phyloP scores from a whole-genome alignment of 78 protist species.

The Dictyostelium firmibasis region DNA sequence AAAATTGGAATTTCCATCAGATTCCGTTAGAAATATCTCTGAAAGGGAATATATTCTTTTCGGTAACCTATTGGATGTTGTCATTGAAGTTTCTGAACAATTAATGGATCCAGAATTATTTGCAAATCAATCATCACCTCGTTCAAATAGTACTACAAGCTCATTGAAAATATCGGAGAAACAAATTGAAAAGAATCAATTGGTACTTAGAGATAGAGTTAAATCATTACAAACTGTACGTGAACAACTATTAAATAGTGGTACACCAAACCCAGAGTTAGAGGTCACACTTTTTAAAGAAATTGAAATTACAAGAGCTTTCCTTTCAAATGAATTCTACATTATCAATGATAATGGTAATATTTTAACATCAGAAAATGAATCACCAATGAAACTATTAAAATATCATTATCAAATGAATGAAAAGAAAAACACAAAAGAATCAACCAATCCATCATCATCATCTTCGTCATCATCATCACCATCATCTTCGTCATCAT shows the following conservation, averaged over 20 bases:
- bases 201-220: not conserved
- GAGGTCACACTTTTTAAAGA: not conserved
- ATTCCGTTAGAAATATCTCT: not conserved
- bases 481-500: not conserved
- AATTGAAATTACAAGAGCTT: slow-evolving; percentile 12
- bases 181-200: slow-evolving; percentile 54
- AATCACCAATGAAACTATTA: slow-evolving; percentile 30
- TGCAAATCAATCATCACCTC: not conserved
- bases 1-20: slow-evolving; percentile 32
- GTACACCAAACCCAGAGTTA: not conserved
- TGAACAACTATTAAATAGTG: slow-evolving; percentile 10
- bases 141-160: not conserved
- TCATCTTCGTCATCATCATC: not conserved
- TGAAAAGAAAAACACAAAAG: slow-evolving; percentile 13
- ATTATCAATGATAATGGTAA: slow-evolving; percentile 14
- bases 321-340: slow-evolving; percentile 34
- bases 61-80: slow-evolving; percentile 27
- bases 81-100: slow-evolving; percentile 34
- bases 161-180: not conserved
- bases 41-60: slow-evolving; percentile 8
- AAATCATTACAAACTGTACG: slow-evolving; percentile 3
- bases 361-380: not conserved
- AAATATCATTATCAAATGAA: slow-evolving; percentile 1
- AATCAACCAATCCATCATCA: not conserved
- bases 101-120: slow-evolving; percentile 31